These are phyloP conservation scores for Sporothrix pallida DNA, from an alignment of 2,329 filamentous ascomycete genomes.

Conservation along the genomic window DNA sequence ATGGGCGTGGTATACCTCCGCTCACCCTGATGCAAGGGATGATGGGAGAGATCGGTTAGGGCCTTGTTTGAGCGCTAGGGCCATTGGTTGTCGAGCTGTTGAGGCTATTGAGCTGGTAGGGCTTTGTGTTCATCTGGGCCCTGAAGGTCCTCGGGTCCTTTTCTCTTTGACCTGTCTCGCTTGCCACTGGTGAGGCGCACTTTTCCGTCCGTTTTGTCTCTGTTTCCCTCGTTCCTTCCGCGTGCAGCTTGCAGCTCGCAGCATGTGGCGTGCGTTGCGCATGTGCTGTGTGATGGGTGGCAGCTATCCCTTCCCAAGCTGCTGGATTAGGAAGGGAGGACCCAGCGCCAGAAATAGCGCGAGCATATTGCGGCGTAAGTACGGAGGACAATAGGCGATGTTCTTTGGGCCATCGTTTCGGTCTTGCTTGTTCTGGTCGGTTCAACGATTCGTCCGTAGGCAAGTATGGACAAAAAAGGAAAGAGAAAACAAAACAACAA, in stretches of 20 bases:
- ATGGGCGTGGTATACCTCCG: slow-evolving; percentile 6
- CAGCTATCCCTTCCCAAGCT: slow-evolving; percentile 21
- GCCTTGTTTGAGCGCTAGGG: not conserved
- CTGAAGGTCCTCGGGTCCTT: not conserved
- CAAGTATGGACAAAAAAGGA: not conserved
- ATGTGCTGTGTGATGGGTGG: slow-evolving; percentile 10
- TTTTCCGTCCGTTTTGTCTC: slow-evolving; percentile 5
- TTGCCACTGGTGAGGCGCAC: not conserved
- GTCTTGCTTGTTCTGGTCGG: not conserved
- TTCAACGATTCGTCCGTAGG: slow-evolving; percentile 6
- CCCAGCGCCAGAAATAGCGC: slow-evolving; percentile 16
- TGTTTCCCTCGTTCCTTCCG: slow-evolving; percentile 15
- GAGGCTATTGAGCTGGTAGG: too few relatives aligned
- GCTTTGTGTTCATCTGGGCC: not conserved
- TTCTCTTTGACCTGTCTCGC: not conserved
- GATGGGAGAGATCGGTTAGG: not conserved
- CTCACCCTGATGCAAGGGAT: slow-evolving; percentile 11
- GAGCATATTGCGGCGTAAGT: not conserved
- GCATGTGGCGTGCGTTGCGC: not conserved
- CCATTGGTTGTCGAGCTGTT: not conserved
- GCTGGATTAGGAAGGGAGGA: slow-evolving; percentile 20
- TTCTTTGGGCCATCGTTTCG: not conserved
- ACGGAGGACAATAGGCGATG: too few relatives aligned
- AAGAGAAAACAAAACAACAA: not conserved
- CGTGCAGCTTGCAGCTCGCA: not conserved